Evolutionary conservation across 2,329 filamentous ascomycete species (phyloP).

Genomic region (Clonostachys sp.): DNA sequence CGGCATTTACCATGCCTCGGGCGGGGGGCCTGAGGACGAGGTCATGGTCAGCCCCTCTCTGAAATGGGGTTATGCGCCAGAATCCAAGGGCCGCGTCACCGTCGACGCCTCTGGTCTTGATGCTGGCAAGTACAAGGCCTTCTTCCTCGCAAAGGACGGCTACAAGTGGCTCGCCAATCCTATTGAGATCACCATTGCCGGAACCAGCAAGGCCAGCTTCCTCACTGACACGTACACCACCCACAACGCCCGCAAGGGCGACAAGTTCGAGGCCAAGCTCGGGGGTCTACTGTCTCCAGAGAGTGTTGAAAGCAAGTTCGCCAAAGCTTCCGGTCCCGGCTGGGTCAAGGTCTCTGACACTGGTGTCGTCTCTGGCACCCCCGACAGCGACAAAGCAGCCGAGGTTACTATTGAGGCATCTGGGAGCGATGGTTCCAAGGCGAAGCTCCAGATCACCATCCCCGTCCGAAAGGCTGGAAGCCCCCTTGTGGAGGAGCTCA

Average conservation of each 20-base stretch:
- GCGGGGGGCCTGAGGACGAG: slow-evolving; percentile 22
- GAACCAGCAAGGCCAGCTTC: slow-evolving; percentile 14
- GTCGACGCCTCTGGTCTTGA: slow-evolving; percentile 14
- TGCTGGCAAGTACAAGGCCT: slow-evolving; percentile 25
- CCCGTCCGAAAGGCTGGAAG: slow-evolving; percentile 17
- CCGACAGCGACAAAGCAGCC: slow-evolving; percentile 10
- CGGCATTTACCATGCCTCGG: slow-evolving; percentile 25
- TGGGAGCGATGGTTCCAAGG: slow-evolving; percentile 13
- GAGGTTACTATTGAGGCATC: slow-evolving; percentile 19
- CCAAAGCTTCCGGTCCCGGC: slow-evolving; percentile 4
- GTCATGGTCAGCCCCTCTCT: slow-evolving; percentile 17
- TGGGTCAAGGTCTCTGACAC: slow-evolving; percentile 25
- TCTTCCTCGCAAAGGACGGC: slow-evolving; percentile 24
- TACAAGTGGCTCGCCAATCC: slow-evolving; percentile 29
- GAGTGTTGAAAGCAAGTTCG: slow-evolving; percentile 8
- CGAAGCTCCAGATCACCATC: slow-evolving; percentile 21
- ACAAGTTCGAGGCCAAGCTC: slow-evolving; percentile 22
- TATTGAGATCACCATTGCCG: slow-evolving; percentile 18
- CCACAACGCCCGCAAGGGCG: slow-evolving; percentile 27
- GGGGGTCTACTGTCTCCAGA: slow-evolving; percentile 24
- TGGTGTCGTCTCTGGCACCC: slow-evolving; percentile 28
- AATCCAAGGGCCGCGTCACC: slow-evolving; percentile 14
- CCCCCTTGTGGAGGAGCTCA: slow-evolving; percentile 23
- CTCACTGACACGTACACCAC: slow-evolving; percentile 19
- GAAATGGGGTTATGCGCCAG: slow-evolving; percentile 24